Conservation (phyloP, 306 rosid genomes). For the Rubus idaeus region DNA sequence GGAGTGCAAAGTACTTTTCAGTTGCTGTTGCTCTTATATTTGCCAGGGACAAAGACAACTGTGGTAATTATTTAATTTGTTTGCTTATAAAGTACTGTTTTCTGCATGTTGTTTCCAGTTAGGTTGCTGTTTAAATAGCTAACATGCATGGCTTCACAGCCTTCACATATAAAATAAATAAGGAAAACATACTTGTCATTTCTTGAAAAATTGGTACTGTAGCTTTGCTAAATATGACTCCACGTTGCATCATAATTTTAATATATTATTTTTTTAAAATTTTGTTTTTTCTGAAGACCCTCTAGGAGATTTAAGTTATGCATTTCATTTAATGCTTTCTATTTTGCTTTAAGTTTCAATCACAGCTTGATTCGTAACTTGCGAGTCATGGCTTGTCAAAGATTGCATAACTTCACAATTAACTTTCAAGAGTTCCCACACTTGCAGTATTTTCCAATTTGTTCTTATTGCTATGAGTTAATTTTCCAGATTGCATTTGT, state of each 20-base stretch:
- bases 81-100: conserved; percentile 17
- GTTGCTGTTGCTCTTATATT: conserved; percentile 78
- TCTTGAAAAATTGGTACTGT: neutral
- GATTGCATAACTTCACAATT: neutral
- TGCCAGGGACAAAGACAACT: conserved; percentile 55
- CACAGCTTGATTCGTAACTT: neutral
- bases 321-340: neutral
- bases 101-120: neutral
- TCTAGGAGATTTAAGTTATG: neutral
- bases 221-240: neutral
- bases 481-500: neutral
- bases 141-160: conserved; percentile 7
- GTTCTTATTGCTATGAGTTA: neutral
- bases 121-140: neutral
- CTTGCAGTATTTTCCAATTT: neutral
- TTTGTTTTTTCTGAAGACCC: neutral
- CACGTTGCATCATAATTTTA: neutral
- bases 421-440: neutral
- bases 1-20: conserved; percentile 25
- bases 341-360: neutral
- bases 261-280: too few relatives aligned
- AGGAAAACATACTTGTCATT: neutral
- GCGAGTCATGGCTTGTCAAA: neutral
- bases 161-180: neutral
- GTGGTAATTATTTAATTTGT: conserved; percentile 41